A percentile compares a stretch with the other conserved stretches of the same genome.
Conservation (phyloP, 768 basidiomycete genomes). For the Filobasidium wieringae region DNA sequence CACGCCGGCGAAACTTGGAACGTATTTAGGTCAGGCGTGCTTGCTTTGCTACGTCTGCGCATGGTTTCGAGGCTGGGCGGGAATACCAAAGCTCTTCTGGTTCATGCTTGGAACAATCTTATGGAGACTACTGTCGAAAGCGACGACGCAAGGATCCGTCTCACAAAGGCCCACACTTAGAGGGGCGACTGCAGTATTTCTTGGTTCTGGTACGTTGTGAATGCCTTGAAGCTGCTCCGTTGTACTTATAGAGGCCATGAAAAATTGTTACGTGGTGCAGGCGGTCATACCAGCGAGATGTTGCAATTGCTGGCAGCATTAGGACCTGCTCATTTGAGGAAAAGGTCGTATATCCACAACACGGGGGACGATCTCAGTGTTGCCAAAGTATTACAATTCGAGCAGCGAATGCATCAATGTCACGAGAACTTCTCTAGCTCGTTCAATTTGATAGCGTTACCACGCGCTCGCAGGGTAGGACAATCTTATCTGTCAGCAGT, state of each 20-base stretch:
- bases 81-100: not conserved
- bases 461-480: slow-evolving; percentile 77
- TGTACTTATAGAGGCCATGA: slow-evolving; percentile 8
- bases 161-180: not conserved
- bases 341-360: slow-evolving; percentile 68
- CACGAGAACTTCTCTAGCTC: too few relatives aligned
- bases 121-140: not conserved
- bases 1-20: not conserved
- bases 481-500: slow-evolving; percentile 63
- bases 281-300: slow-evolving; percentile 88
- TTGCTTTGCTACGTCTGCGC: not conserved
- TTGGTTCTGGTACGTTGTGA: slow-evolving; percentile 67
- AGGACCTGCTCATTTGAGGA: slow-evolving; percentile 61
- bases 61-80: not conserved
- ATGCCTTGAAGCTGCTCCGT: slow-evolving; percentile 1
- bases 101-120: not conserved
- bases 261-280: slow-evolving; percentile 41
- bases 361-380: slow-evolving; percentile 69
- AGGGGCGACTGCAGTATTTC: slow-evolving; percentile 59
- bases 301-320: slow-evolving; percentile 59
- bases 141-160: not conserved
- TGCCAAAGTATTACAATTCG: slow-evolving; percentile 57
- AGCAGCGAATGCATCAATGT: slow-evolving; percentile 40
- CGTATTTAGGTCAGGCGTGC: not conserved
- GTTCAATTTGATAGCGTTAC: slow-evolving; percentile 56